These are phyloP conservation scores for Colletotrichum sansevieriae DNA, from an alignment of 2,329 filamentous ascomycete species.

Conservation along the genomic window DNA sequence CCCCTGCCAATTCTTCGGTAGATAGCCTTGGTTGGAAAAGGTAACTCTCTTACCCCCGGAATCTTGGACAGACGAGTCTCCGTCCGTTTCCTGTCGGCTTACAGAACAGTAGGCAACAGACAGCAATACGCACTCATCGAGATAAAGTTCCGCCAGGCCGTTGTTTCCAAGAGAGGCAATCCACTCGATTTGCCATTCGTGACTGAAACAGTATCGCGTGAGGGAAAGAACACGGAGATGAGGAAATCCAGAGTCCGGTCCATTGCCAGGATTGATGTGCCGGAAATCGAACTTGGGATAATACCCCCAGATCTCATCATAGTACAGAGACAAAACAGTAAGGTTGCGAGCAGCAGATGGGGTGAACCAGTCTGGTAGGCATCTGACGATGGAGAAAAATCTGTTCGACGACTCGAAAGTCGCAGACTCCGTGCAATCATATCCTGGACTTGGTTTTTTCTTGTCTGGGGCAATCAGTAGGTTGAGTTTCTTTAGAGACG, in stretches of 20 bases:
- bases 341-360: conserved; percentile 43
- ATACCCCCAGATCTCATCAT: conserved; percentile 55
- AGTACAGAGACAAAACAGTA: conserved; percentile 55
- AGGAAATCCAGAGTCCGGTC: conserved; percentile 48
- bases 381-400: conserved; percentile 34
- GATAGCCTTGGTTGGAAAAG: conserved; percentile 2
- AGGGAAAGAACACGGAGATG: conserved; percentile 55
- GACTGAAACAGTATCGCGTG: conserved; percentile 56
- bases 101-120: conserved; percentile 2
- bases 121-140: conserved; percentile 54
- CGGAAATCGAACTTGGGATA: conserved; percentile 54
- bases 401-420: neutral
- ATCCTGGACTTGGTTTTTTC: no score
- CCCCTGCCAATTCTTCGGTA: conserved; percentile 4
- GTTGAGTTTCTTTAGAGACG: conserved; percentile 1
- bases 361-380: conserved; percentile 46
- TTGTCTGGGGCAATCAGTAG: conserved; percentile 7
- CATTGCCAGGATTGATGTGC: conserved; percentile 25
- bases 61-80: neutral
- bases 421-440: neutral
- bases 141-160: conserved; percentile 56
- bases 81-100: neutral
- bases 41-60: neutral
- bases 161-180: conserved; percentile 53
- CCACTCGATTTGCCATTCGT: conserved; percentile 62